These are phyloP conservation scores for Coniochaeta sp. DNA, from an alignment of 2,329 filamentous ascomycete species.

Conservation along the genomic window DNA sequence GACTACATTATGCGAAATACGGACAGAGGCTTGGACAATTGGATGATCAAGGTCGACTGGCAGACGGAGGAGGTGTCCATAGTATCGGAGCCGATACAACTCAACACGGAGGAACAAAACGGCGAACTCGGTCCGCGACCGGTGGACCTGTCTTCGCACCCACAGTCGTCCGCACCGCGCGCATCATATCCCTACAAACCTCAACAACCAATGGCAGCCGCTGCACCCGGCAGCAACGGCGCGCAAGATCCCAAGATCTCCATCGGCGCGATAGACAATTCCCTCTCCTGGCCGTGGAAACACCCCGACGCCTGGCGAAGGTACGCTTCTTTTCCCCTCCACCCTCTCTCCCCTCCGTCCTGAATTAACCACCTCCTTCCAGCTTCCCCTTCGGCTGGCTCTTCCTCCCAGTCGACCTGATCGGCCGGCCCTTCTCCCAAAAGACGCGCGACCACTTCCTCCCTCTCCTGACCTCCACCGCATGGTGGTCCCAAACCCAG, in stretches of 20 bases:
- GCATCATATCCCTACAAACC: slow-evolving; percentile 62
- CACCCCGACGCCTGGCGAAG: slow-evolving; percentile 83
- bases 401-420: slow-evolving; percentile 91
- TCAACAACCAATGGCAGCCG: slow-evolving; percentile 79
- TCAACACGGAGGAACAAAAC: slow-evolving; percentile 52
- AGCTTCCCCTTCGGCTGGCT: slow-evolving; percentile 99
- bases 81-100: slow-evolving; percentile 67
- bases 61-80: slow-evolving; percentile 77
- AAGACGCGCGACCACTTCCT: slow-evolving; percentile 91
- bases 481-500: slow-evolving; percentile 96
- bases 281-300: slow-evolving; percentile 97
- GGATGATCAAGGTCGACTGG: slow-evolving; percentile 98
- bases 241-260: slow-evolving; percentile 53
- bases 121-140: slow-evolving; percentile 54
- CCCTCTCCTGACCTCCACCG: slow-evolving; percentile 86
- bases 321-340: slow-evolving; percentile 21
- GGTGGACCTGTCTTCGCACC: slow-evolving; percentile 42
- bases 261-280: slow-evolving; percentile 95
- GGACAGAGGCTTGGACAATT: slow-evolving; percentile 92
- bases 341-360: background rate
- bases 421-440: slow-evolving; percentile 92
- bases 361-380: background rate
- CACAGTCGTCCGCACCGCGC: slow-evolving; percentile 30
- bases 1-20: slow-evolving; percentile 99
- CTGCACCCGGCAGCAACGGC: slow-evolving; percentile 38